Conservation (phyloP, 352 stramenopile genomes). For the Globisporangium ultimum region DNA sequence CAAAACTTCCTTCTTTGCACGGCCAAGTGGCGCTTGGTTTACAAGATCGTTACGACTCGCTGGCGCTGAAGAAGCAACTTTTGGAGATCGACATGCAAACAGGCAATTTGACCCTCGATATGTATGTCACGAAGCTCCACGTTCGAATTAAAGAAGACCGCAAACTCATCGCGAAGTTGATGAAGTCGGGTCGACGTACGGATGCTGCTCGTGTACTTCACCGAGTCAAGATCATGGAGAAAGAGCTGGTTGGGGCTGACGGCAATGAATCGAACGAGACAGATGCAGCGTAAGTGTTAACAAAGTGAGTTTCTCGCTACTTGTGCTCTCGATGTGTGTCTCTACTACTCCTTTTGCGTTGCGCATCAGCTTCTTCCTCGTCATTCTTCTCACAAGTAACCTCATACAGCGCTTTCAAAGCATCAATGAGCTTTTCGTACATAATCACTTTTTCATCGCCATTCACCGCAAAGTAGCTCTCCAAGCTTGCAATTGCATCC, state of each 20-base stretch:
- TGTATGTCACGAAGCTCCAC: constrained; percentile 57
- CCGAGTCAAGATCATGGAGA: constrained; percentile 78
- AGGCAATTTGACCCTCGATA: constrained; percentile 67
- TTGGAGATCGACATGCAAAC: constrained; percentile 84
- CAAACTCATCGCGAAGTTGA: constrained; percentile 36
- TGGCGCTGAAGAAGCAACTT: constrained; percentile 75
- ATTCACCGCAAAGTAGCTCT: constrained; percentile 23
- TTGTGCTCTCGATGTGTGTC: not conserved
- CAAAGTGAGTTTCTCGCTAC: constrained; percentile 6
- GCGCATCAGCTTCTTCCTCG: not conserved
- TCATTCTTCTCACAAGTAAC: constrained; percentile 13
- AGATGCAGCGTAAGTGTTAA: not conserved
- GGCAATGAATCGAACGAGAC: constrained; percentile 10
- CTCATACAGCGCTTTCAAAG: constrained; percentile 25
- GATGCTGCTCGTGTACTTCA: constrained; percentile 71
- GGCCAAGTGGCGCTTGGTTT: constrained; percentile 32
- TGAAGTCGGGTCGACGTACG: constrained; percentile 34
- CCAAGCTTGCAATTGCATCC: constrained; percentile 33
- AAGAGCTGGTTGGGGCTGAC: constrained; percentile 52
- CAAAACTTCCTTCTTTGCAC: constrained; percentile 38
- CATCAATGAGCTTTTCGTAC: constrained; percentile 34
- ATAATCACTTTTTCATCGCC: constrained; percentile 12
- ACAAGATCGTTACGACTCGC: constrained; percentile 58
- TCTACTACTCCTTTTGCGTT: not conserved
- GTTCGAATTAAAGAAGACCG: constrained; percentile 50